Base-by-base conservation (phyloP, 768 basidiomycete species). In the Lyophyllum decastes region DNA sequence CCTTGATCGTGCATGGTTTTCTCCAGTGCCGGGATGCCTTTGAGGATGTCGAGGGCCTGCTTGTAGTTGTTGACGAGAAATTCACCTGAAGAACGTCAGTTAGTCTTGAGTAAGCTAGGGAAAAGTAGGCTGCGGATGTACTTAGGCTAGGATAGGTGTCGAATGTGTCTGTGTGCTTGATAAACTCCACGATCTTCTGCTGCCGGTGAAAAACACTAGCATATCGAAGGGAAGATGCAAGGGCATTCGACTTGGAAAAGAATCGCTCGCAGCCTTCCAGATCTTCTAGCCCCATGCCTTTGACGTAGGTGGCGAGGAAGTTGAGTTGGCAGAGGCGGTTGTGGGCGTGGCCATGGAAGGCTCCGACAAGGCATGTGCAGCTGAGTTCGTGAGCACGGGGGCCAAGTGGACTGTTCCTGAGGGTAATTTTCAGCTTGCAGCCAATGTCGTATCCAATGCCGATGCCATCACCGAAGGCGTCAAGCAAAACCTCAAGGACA, bases 211-310 rank as follows among this genome's bases (percentile, higher is more conserved):
- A 71, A 2, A 40, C 25, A 2, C 59, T 59, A 2, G 61, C 61
- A 2, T 62, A 45, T 4, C 63, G 63, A n/a, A 63, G 60, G 25
- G 54, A 57, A 2, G 61, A 22, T 4, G 71, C 70, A 0, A 72
- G 62, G 10, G 61, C 53, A 43, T 72, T 72, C 8, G 70, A 72
- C 43, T 61, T 61, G 4, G 60, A 60, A 52, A 72, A 72, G 2
- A 61, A 64, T 1, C 64, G 58, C 47, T 72, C 66, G 49, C 69
- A 72, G 9, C 57, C 66, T 46, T 73, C 68, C 14, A 72, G 62
- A 35, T 73, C 70, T 38, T 71, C 69, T 0, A 70, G 55, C 1
- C 72, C 71, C 17, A 66, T 58, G 2, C 72, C 70, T n/a, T 69
- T 61, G 11, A 63, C 54, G 25, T 70, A 69, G 3, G 60, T 52